Evolutionary conservation across 1,139 yeast species (phyloP).

Genomic region (Diutina mesorugosa): DNA sequence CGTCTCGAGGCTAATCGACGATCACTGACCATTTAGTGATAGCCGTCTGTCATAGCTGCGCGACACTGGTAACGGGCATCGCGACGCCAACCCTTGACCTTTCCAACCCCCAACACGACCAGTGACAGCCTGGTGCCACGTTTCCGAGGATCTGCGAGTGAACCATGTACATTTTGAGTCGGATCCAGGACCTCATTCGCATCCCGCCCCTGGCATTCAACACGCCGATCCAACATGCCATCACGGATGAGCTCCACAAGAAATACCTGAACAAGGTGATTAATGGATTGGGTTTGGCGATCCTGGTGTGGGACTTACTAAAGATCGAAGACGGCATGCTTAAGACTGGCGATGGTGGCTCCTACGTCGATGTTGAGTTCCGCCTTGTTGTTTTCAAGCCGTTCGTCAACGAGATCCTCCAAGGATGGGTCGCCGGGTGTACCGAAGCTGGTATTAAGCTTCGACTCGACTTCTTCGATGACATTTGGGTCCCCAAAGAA

Average conservation of each 20-base stretch:
- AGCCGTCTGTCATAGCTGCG: not conserved
- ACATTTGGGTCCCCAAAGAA: constrained; percentile 74
- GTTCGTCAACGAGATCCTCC: constrained; percentile 83
- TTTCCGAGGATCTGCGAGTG: not conserved
- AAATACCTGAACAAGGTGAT: constrained; percentile 80
- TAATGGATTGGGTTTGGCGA: constrained; percentile 70
- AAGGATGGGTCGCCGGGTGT: constrained; percentile 89
- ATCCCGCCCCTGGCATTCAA: constrained; percentile 80
- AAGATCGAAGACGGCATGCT: constrained; percentile 77
- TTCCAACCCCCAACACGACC: not conserved
- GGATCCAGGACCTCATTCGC: constrained; percentile 70
- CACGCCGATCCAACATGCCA: constrained; percentile 54
- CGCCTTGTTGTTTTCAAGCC: constrained; percentile 82
- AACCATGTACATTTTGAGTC: constrained; percentile 72
- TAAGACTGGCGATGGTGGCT: constrained; percentile 94
- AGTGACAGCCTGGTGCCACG: not conserved
- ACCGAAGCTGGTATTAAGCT: constrained; percentile 78
- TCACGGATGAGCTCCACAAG: constrained; percentile 68
- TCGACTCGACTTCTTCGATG: constrained; percentile 80
- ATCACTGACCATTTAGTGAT: not conserved
- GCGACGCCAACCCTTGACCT: not conserved
- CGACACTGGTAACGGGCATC: not conserved
- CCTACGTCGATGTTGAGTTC: constrained; percentile 64
- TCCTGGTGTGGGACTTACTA: constrained; percentile 73
- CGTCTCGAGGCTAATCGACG: not conserved